Conservation (phyloP, 257 asterid genomes). For the Eucommia ulmoides region DNA sequence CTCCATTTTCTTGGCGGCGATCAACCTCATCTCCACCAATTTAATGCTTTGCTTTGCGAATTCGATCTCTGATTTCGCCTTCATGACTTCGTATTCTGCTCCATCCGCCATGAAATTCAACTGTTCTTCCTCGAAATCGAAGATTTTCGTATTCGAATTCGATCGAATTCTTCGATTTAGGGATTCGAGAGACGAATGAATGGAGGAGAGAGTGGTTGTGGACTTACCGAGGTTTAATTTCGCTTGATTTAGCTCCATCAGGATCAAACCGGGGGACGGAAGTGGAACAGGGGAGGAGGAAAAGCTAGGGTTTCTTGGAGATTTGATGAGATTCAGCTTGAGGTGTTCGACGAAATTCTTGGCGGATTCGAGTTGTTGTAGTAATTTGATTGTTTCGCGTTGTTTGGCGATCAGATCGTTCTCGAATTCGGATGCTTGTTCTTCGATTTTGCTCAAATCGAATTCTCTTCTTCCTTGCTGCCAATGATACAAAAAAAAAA, state of each 20-base stretch:
- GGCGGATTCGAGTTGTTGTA: slow-evolving; percentile 55
- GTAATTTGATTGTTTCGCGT: slow-evolving; percentile 46
- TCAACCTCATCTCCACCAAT: slow-evolving; percentile 87
- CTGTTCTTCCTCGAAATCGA: slow-evolving; percentile 60
- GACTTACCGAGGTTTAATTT: slow-evolving; percentile 56
- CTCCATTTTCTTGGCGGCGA: slow-evolving; percentile 89
- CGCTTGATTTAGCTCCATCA: slow-evolving; percentile 56
- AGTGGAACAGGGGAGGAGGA: slow-evolving; percentile 6
- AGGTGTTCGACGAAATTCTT: slow-evolving; percentile 47
- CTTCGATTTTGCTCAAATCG: slow-evolving; percentile 41
- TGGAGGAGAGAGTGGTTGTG: slow-evolving; percentile 54
- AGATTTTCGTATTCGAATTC: slow-evolving; percentile 25
- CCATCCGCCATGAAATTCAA: slow-evolving; percentile 85
- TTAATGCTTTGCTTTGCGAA: slow-evolving; percentile 59
- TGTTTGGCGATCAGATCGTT: slow-evolving; percentile 52
- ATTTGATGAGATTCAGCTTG: slow-evolving; percentile 38
- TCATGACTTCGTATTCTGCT: slow-evolving; percentile 77
- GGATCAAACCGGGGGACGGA: slow-evolving; percentile 39
- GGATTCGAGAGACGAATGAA: slow-evolving; percentile 75
- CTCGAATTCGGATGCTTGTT: slow-evolving; percentile 44
- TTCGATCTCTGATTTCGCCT: slow-evolving; percentile 80
- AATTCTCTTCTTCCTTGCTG: slow-evolving; percentile 28
- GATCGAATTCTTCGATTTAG: slow-evolving; percentile 51
- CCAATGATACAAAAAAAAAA: too few relatives aligned
- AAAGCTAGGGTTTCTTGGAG: slow-evolving; percentile 13